Conservation (phyloP, 1,139 yeast species). For the Pneumocystis jirovecii region DNA sequence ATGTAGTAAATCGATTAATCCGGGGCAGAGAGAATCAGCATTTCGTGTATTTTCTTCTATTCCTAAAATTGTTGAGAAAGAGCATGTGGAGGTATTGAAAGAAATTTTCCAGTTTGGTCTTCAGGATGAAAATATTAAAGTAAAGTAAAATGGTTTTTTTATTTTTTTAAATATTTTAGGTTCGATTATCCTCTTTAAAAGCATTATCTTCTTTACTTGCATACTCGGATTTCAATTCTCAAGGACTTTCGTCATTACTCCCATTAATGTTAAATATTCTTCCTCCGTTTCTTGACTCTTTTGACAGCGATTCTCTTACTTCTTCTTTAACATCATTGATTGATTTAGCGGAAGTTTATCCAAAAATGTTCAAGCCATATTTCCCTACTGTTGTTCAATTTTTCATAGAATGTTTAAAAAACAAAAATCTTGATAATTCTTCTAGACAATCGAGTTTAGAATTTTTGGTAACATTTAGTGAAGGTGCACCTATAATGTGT, state of each 20-base stretch:
- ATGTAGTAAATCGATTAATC: constrained; percentile 32
- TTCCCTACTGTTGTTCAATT: constrained; percentile 75
- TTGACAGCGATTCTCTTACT: constrained; percentile 68
- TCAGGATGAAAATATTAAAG: constrained; percentile 54
- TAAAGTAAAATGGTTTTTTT: neutral
- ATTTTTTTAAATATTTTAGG: constrained; percentile 21
- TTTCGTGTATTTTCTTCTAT: constrained; percentile 77
- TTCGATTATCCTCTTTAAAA: constrained; percentile 78
- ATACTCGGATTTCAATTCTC: constrained; percentile 56
- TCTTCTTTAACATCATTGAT: constrained; percentile 78
- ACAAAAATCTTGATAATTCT: constrained; percentile 59
- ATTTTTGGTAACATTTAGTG: constrained; percentile 75
- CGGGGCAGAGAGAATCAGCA: constrained; percentile 76
- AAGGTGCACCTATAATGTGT: constrained; percentile 92
- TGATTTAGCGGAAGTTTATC: constrained; percentile 84
- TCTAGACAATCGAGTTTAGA: constrained; percentile 82
- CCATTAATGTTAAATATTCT: constrained; percentile 75
- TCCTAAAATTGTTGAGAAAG: constrained; percentile 58
- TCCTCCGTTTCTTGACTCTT: constrained; percentile 65
- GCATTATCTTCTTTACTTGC: constrained; percentile 87
- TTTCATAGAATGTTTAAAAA: constrained; percentile 65
- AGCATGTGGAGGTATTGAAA: constrained; percentile 41
- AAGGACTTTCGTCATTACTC: constrained; percentile 67
- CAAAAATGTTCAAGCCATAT: constrained; percentile 84
- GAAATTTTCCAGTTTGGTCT: constrained; percentile 70